phyloP scores from a whole-genome alignment of 2,329 filamentous ascomycete species.

The Pseudogymnoascus pannorum region DNA sequence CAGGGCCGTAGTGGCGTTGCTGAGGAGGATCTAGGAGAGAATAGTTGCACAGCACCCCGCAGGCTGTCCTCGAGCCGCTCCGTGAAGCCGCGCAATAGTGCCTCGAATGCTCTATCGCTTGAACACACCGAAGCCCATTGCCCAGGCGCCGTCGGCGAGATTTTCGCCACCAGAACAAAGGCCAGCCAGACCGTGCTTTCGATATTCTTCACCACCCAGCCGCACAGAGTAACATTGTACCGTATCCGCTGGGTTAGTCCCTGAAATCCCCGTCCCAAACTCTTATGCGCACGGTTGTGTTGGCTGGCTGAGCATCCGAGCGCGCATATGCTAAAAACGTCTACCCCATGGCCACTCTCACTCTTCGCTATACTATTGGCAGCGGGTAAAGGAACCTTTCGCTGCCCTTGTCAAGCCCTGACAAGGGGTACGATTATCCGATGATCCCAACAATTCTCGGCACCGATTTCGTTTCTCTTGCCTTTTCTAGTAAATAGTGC shows the following conservation, averaged over 20 bases:
- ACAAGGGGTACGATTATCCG: not conserved
- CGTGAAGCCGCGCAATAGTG: not conserved
- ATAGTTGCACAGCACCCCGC: not conserved
- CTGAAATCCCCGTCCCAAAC: not conserved
- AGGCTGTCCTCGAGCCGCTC: not conserved
- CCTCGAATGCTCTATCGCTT: slow-evolving; percentile 4
- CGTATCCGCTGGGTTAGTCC: not conserved
- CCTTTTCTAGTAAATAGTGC: not conserved
- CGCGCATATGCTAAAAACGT: not conserved
- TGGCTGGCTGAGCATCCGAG: not conserved
- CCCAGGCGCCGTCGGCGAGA: not conserved
- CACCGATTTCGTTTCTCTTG: not conserved
- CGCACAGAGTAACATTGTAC: not conserved
- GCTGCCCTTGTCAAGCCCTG: not conserved
- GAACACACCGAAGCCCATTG: not conserved
- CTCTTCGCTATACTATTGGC: not conserved
- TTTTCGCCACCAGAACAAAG: not conserved
- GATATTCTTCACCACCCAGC: not conserved
- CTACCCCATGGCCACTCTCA: not conserved
- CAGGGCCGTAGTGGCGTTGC: not conserved
- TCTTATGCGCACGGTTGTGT: not conserved
- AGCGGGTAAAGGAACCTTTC: not conserved
- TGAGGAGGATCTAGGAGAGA: not conserved
- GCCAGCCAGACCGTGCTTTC: not conserved
- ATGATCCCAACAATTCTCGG: not conserved